Conservation (phyloP, 2,329 filamentous ascomycete genomes). For the Cryphonectria nitschkei region DNA sequence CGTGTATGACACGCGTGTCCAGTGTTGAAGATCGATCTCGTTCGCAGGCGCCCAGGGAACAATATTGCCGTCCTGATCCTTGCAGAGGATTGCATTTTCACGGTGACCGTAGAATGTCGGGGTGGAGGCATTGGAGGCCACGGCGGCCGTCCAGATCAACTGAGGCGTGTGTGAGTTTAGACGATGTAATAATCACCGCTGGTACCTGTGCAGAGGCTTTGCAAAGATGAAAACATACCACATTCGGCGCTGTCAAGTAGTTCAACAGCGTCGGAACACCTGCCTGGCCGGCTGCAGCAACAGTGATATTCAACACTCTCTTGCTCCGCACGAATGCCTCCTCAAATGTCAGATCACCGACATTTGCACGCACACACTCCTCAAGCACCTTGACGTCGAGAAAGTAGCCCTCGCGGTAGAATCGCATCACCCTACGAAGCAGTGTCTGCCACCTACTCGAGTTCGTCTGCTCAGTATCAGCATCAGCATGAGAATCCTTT, state of each 20-base stretch:
- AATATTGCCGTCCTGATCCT: slow-evolving; percentile 73
- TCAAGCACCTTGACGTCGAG: slow-evolving; percentile 82
- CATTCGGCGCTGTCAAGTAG: slow-evolving; percentile 90
- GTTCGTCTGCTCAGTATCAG: slow-evolving; percentile 41
- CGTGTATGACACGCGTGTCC: slow-evolving; percentile 66
- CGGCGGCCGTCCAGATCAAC: slow-evolving; percentile 80
- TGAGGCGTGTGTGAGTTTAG: slow-evolving; percentile 37
- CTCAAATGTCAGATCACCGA: slow-evolving; percentile 89
- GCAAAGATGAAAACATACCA: slow-evolving; percentile 64
- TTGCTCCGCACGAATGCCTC: slow-evolving; percentile 88
- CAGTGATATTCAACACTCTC: slow-evolving; percentile 87
- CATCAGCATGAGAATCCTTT: slow-evolving; percentile 29
- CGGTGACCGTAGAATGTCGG: slow-evolving; percentile 67
- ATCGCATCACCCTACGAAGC: slow-evolving; percentile 67
- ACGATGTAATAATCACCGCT: neutral
- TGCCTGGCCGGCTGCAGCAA: slow-evolving; percentile 73
- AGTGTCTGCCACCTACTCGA: slow-evolving; percentile 61
- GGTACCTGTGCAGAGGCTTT: neutral
- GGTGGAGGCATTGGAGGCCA: slow-evolving; percentile 73
- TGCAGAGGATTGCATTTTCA: slow-evolving; percentile 71
- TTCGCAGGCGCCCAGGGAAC: slow-evolving; percentile 72
- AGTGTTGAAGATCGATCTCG: slow-evolving; percentile 67
- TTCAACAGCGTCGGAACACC: slow-evolving; percentile 86
- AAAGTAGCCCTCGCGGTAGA: slow-evolving; percentile 78
- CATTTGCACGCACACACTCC: slow-evolving; percentile 80